These are phyloP conservation scores for Novakomyces olei DNA, from an alignment of 805 yeast species.

Conservation along the genomic window DNA sequence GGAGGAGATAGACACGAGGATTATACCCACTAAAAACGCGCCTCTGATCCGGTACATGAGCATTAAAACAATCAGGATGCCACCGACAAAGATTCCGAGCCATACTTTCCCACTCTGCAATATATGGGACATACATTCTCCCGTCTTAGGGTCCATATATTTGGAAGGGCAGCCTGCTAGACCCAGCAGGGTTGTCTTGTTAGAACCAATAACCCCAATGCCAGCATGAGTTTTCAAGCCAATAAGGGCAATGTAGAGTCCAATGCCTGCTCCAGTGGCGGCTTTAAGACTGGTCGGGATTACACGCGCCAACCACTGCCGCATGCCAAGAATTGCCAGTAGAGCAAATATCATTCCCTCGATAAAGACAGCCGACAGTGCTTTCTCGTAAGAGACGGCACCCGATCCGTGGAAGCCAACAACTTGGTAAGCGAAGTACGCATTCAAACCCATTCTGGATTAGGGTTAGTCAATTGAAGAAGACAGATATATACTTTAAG, in stretches of 20 bases:
- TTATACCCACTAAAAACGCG: conserved; percentile 10
- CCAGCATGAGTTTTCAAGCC: conserved; percentile 11
- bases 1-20: conserved; percentile 9
- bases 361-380: conserved; percentile 11
- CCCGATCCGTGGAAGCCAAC: conserved; percentile 12
- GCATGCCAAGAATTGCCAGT: conserved; percentile 10
- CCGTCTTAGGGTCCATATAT: conserved; percentile 4
- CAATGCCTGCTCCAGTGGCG: conserved; percentile 12
- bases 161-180: conserved; percentile 10
- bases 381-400: conserved; percentile 9
- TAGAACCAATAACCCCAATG: conserved; percentile 10
- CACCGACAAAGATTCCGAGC: conserved; percentile 11
- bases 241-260: conserved; percentile 10
- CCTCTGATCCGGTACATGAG: conserved; percentile 11
- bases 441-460: conserved; percentile 12
- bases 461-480: too few relatives aligned
- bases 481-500: too few relatives aligned
- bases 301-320: conserved; percentile 12
- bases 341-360: conserved; percentile 11
- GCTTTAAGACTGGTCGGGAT: conserved; percentile 10
- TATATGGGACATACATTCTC: conserved; percentile 7
- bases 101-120: conserved; percentile 10
- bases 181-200: conserved; percentile 10
- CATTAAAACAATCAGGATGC: conserved; percentile 10
- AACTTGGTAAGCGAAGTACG: conserved; percentile 12